A percentile compares a stretch with the other conserved stretches of the same genome.
Conservation (phyloP, 768 basidiomycete species). For the Tylopilus vinaceipallidus region DNA sequence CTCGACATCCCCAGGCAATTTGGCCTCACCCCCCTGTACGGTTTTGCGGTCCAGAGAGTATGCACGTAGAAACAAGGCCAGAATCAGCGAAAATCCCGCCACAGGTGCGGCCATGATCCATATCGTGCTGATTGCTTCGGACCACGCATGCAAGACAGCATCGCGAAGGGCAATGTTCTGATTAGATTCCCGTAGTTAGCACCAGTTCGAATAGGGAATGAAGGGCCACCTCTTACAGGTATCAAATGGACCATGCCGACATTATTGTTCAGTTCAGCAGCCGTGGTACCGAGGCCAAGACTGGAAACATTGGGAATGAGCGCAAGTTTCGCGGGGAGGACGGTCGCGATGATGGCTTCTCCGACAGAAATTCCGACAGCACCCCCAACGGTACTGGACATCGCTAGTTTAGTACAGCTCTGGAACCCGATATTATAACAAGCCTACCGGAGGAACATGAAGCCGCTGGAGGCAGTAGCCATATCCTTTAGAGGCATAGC, state of each 20-base stretch:
- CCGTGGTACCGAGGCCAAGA: constrained; percentile 36
- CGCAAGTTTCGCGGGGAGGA: constrained; percentile 37
- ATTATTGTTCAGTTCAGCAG: constrained; percentile 44
- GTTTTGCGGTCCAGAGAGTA: constrained; percentile 59
- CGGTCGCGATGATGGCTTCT: constrained; percentile 65
- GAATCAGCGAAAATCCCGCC: constrained; percentile 48
- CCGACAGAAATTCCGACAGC: constrained; percentile 74
- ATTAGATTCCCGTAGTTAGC: not conserved
- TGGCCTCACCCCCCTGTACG: constrained; percentile 36
- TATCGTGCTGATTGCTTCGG: constrained; percentile 59
- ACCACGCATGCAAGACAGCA: constrained; percentile 59
- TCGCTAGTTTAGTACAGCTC: not conserved
- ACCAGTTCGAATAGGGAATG: not conserved
- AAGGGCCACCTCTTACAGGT: constrained; percentile 7
- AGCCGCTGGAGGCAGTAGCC: constrained; percentile 75
- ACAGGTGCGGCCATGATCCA: constrained; percentile 67
- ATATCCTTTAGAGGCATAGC: constrained; percentile 87
- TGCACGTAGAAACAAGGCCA: constrained; percentile 52
- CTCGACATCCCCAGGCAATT: constrained; percentile 32
- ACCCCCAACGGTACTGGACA: constrained; percentile 62
- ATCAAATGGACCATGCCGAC: constrained; percentile 41
- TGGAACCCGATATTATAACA: not conserved
- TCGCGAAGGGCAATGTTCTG: constrained; percentile 51
- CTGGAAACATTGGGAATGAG: constrained; percentile 32
- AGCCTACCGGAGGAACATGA: constrained; percentile 63